Base-by-base conservation (phyloP, 805 yeast species). In the Monosporozyma yasuniensis region DNA sequence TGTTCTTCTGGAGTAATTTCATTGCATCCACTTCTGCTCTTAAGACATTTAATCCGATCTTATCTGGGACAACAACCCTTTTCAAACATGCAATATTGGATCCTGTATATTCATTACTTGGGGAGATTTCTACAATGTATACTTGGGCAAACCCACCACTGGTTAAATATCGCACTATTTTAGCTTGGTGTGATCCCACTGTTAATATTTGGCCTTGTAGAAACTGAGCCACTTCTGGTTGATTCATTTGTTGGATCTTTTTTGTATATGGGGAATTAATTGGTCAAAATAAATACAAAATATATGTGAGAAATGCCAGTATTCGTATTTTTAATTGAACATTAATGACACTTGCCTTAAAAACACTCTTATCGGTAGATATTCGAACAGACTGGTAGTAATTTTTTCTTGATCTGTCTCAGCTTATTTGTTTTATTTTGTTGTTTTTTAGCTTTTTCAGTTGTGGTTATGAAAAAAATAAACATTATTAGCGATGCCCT, bases 111-210 rank as follows among this genome's bases (percentile, higher is more conserved):
- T 61, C 48, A 51, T 78, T 78, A 3, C 77, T 72, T 6, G 90
- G 89, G 19, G 77, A 73, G 18, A 85, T 80, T 44, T 77, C 77
- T 52, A 88, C 93, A 23, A 84, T 76, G 66, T 93, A 93, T 7
- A 93, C 96, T 65, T 87, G 95, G 10, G 99, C 98, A 73, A 87
- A 93, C 19, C 99, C 99, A 69, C 91, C 98, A 61, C 84, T 84
- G 3, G 96, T 84, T 32, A 90, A 71, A 70, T 86, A 90, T 55
- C 81, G 76, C 54, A 76, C 72, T 58, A 89, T 78, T 44, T 72
- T 70, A n/a, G 81, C 84, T 46, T 73, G 72, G 66, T 90, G 96
- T 3, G 89, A 76, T 12, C 97, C 97, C 37, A 89, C 96, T 2
- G 87, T 79, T 54, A 89, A 72, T 52, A 71, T 69, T 2, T 91